A percentile compares a stretch with the other conserved stretches of the same genome.
phyloP scores from a whole-genome alignment of 495 filamentous ascomycete species.

The Tuber umbilicatum region DNA sequence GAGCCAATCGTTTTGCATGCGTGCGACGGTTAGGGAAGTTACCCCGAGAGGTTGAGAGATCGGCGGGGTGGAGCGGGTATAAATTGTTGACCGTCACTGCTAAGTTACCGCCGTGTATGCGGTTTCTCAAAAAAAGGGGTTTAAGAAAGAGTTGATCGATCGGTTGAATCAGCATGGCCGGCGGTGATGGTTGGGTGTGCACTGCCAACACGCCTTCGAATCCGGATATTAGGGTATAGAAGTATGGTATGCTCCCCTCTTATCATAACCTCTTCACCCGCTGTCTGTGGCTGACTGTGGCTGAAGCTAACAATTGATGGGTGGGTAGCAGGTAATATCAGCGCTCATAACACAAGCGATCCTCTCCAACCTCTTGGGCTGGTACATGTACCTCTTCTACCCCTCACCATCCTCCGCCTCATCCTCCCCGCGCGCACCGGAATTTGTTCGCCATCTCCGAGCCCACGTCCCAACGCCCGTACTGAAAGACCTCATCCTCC shows the following conservation, averaged over 20 bases:
- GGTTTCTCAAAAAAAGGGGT: background rate
- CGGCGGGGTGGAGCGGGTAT: background rate
- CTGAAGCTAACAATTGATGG: background rate
- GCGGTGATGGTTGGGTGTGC: conserved; percentile 13
- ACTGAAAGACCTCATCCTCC: conserved; percentile 14
- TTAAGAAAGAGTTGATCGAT: background rate
- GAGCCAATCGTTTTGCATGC: background rate
- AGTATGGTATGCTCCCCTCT: conserved; percentile 6
- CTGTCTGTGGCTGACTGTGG: background rate
- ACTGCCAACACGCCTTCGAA: conserved; percentile 21
- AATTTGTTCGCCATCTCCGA: conserved; percentile 9
- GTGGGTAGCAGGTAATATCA: background rate
- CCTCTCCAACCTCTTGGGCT: conserved; percentile 18
- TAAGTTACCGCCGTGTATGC: background rate
- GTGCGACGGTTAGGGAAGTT: background rate
- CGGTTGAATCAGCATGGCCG: background rate
- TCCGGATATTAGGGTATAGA: conserved; percentile 31
- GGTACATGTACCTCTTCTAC: conserved; percentile 7
- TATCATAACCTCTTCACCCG: background rate
- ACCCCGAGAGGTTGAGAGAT: background rate
- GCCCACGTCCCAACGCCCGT: background rate
- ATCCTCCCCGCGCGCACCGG: conserved; percentile 9
- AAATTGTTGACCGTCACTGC: background rate
- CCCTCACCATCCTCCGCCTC: conserved; percentile 9
- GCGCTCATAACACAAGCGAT: background rate